These are phyloP conservation scores for Boletus reticulatus DNA, from an alignment of 768 basidiomycete species.

Conservation along the genomic window DNA sequence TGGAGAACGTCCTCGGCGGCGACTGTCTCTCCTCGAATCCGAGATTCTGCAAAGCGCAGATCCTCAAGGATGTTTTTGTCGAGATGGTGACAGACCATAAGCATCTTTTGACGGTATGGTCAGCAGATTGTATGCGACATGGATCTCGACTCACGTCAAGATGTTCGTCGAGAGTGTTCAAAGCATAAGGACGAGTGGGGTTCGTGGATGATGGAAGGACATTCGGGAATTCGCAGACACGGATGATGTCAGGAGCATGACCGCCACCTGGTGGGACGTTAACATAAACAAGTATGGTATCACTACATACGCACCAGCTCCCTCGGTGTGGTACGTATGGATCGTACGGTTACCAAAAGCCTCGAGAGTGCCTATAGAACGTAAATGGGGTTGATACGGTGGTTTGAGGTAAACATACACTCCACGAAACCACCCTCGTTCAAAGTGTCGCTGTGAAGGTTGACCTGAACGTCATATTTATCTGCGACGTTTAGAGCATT, in stretches of 20 bases:
- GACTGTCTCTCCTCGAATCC: constrained; percentile 94
- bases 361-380: constrained; percentile 67
- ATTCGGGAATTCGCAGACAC: constrained; percentile 87
- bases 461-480: constrained; percentile 89
- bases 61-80: constrained; percentile 92
- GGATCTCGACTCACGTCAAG: constrained; percentile 70
- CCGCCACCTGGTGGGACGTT: constrained; percentile 64
- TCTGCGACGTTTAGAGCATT: constrained; percentile 81
- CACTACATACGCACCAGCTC: constrained; percentile 60
- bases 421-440: constrained; percentile 99
- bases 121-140: not conserved
- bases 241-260: constrained; percentile 97
- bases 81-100: constrained; percentile 99
- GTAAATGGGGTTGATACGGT: constrained; percentile 7
- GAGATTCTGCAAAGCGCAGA: constrained; percentile 92
- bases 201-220: constrained; percentile 97
- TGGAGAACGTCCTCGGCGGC: constrained; percentile 97
- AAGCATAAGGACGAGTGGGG: constrained; percentile 88
- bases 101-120: constrained; percentile 61
- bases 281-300: not conserved
- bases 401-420: constrained; percentile 45
- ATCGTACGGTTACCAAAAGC: constrained; percentile 92
- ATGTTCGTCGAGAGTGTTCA: constrained; percentile 95
- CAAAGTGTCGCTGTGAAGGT: constrained; percentile 96
- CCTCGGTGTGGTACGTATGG: constrained; percentile 97